Evolutionary conservation across 2,329 filamentous ascomycete genomes (phyloP), one percentile per base, ranked within the genome.

Genomic region (Shiraia bambusicola): DNA sequence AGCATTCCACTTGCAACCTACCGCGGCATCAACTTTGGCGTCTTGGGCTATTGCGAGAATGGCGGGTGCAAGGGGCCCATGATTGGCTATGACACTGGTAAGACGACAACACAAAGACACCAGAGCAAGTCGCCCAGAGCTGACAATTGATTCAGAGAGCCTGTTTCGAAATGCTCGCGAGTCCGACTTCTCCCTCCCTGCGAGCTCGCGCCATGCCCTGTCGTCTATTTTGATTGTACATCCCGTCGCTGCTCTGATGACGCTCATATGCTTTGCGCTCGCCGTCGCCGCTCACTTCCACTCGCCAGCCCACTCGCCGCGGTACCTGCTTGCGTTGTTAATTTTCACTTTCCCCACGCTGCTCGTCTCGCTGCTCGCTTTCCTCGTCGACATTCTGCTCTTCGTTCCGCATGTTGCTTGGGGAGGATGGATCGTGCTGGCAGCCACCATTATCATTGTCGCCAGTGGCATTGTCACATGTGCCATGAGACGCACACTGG

Each of bases 391-490:
- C 69, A 88, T 97, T 17, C 76, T 98, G 25, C 77, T 98, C 15
- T 98, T 98, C 65, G 87, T 96, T 12, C 93, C 93, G 34, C 91
- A 97, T 69, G 74, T 96, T 72, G 82, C 84, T 63, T 97, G 91
- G 89, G 93, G 91, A 50, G 90, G 91, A 45, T 98, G 92, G 77
- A 82, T 97, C 54, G 91, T 96, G 12, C 77, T 97, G 35, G 92
- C 83, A 8, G 88, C 92, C 17, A 94, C 91, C 16, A 86, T 96
- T 45, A 73, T 96, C 40, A 87, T 95, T 35, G 83, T 87, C 37
- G 76, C 88, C 16, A 87, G 88, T 63, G 86, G 85, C 29, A 79
- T 98, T 42, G 83, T 96, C 26, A 91, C 90, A 7, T 98, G 91
- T 66, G 90, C 89, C 15, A 97, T 97, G 90, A 86, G 93, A 51